Base-by-base conservation (phyloP, 768 basidiomycete genomes). In the Gloeopeniophorella convolvens region DNA sequence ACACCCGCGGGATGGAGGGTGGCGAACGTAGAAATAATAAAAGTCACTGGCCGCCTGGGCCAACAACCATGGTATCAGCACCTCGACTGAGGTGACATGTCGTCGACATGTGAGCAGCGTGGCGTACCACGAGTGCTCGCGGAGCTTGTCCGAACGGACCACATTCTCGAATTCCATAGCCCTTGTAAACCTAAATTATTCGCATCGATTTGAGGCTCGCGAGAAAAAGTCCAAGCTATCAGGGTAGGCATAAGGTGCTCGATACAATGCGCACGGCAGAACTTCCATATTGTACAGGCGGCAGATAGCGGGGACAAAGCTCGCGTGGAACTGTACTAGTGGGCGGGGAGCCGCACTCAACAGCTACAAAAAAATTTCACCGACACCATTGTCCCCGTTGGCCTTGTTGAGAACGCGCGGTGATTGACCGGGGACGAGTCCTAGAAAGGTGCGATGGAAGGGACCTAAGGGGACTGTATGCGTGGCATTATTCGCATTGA, bases 1-100 rank as follows among this genome's bases (percentile, higher is more conserved):
- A 51, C 36, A 40, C 24, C 51, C 45, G 45, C 40, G 51, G 48
- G 51, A 46, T 41, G 45, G 30, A 24, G 24, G 30, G 8, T 18
- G 6, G 45, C 42, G n/a, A 45, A 54, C 42, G 52, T 35, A 42
- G n/a, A n/a, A n/a, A n/a, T n/a, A n/a, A n/a, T n/a, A n/a, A n/a
- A n/a, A n/a, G n/a, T n/a, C n/a, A n/a, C n/a, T n/a, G n/a, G n/a
- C n/a, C n/a, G n/a, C n/a, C n/a, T n/a, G n/a, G n/a, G n/a, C n/a
- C n/a, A n/a, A n/a, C n/a, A n/a, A n/a, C n/a, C n/a, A n/a, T n/a
- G n/a, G n/a, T n/a, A n/a, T n/a, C n/a, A n/a, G n/a, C n/a, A n/a
- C n/a, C n/a, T n/a, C n/a, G n/a, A n/a, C n/a, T n/a, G n/a, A n/a
- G n/a, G n/a, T n/a, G n/a, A n/a, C n/a, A n/a, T n/a, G n/a, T n/a